Evolutionary conservation across 495 filamentous ascomycete species (phyloP), one percentile per base, ranked within the genome.

Genomic region (Lasiosphaeriaceae sp.): DNA sequence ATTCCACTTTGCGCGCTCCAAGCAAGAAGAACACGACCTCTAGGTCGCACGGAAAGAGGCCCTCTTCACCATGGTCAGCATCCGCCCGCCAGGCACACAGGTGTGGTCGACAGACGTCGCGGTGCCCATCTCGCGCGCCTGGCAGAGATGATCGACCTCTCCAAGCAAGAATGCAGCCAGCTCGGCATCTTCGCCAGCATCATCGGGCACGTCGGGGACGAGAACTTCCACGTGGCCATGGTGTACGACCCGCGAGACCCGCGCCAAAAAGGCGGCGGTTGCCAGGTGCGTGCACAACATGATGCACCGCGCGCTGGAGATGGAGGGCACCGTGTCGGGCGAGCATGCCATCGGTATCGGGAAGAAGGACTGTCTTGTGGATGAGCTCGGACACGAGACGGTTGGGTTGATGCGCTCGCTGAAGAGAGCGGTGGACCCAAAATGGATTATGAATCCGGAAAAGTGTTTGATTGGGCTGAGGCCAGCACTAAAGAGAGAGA

Each of bases 81-180:
- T 66, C 31, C 54, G 66, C 23, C 70, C 73, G 52, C 75, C 81
- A 45, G 81, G 77, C 9, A 73, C 76, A 2, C 78, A 83, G 51
- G 77, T 88, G 23, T 88, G 83, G 83, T 83, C 80, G 14, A 89
- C 87, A 5, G 87, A 90, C 68, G 86, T 88, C 22, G 82, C 86
- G 1, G 86, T 90, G 11, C 87, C 87, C 3, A 67, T 90, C 3
- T 88, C 85, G 19, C 85, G 19, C 67, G 85, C 41, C 74, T 90
- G 31, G 77, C 85, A 3, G 85, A 89, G 68, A 84, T 89, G 24
- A 86, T 89, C 39, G 83, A 81, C 74, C 72, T 79, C 26, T 83
- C 83, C n/a, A 86, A 88, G 68, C 74, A 77, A 44, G 83, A 87
- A 52, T 73, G 86, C 34, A 73, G 81, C 34, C 67, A 79, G 34